These are phyloP conservation scores for Goniomonas avonlea DNA, from an alignment of 78 protist species.

Conservation along the genomic window DNA sequence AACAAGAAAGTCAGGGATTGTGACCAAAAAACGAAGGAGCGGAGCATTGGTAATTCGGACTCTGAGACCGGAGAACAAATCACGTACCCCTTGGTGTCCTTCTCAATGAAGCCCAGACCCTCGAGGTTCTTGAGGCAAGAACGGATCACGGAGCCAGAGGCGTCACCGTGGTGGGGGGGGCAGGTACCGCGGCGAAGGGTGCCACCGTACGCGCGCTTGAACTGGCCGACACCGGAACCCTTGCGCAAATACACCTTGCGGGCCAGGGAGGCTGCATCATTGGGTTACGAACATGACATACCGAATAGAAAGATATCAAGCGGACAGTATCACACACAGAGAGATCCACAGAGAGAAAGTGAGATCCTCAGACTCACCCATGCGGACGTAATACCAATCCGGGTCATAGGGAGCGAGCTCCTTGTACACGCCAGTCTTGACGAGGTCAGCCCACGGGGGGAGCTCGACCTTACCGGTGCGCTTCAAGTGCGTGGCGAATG, in stretches of 20 bases:
- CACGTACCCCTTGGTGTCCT: slow-evolving; percentile 44
- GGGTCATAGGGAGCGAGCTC: slow-evolving; percentile 93
- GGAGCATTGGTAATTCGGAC: not conserved
- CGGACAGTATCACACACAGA: not conserved
- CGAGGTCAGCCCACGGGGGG: slow-evolving; percentile 85
- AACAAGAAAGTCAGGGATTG: not conserved
- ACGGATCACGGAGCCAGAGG: slow-evolving; percentile 70
- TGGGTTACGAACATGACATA: not conserved
- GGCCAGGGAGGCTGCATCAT: slow-evolving; percentile 67
- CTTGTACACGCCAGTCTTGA: slow-evolving; percentile 81
- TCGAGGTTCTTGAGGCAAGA: slow-evolving; percentile 56
- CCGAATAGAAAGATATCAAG: not conserved
- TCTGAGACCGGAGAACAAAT: not conserved
- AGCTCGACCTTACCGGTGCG: slow-evolving; percentile 65
- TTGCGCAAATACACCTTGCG: slow-evolving; percentile 67
- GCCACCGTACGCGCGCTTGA: slow-evolving; percentile 57
- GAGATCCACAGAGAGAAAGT: not conserved
- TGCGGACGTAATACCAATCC: slow-evolving; percentile 94
- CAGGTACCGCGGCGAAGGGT: slow-evolving; percentile 50
- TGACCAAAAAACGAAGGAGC: not conserved
- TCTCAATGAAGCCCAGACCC: slow-evolving; percentile 47
- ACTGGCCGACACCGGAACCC: slow-evolving; percentile 65
- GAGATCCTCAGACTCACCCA: slow-evolving; percentile 34
- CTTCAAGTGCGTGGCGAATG: slow-evolving; percentile 86
- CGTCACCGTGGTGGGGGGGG: slow-evolving; percentile 47